phyloP scores from a whole-genome alignment of 345 rosid genomes.

The Eucalyptus regnans region DNA sequence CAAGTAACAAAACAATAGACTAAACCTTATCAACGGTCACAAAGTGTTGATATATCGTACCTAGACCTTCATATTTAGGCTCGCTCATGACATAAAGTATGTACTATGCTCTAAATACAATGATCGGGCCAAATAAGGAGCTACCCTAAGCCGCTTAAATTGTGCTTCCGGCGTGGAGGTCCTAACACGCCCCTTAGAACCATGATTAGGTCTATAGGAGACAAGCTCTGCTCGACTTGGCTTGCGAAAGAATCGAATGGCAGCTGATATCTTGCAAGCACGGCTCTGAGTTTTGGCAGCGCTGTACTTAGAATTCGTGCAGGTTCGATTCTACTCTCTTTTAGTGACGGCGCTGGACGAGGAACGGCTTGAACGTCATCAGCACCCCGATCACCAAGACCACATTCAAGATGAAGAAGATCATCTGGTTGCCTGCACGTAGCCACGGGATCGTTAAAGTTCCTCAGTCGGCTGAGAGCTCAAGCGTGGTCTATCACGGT shows the following conservation, averaged over 20 bases:
- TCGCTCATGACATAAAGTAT: background rate
- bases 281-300: background rate
- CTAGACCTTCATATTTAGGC: background rate
- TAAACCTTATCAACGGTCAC: background rate
- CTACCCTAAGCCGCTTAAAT: background rate
- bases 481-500: background rate
- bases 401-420: constrained; percentile 53
- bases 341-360: background rate
- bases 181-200: background rate
- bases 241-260: background rate
- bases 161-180: background rate
- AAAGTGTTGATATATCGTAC: background rate
- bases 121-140: background rate
- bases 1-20: background rate
- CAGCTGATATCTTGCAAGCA: background rate
- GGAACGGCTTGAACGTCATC: constrained; percentile 72
- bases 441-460: background rate
- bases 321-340: background rate
- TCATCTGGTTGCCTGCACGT: constrained; percentile 48
- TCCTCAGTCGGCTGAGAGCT: background rate
- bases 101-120: background rate
- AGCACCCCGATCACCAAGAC: constrained; percentile 45
- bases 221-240: background rate
- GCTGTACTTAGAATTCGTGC: background rate
- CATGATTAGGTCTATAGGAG: background rate